Evolutionary conservation across 352 stramenopile species (phyloP).

Genomic region (Phytophthora citricola): DNA sequence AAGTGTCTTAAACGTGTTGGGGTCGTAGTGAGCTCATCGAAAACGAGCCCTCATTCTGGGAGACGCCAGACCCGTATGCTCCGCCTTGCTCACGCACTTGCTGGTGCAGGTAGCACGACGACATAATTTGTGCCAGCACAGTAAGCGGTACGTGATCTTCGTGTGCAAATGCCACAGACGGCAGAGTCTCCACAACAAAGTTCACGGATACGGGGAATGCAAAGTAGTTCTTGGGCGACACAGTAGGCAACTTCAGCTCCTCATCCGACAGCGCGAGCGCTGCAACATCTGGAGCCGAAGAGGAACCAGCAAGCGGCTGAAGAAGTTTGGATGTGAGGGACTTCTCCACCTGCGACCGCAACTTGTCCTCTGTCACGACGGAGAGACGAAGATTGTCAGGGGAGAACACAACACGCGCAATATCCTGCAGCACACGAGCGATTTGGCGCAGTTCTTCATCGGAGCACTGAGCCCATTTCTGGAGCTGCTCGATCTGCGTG

Average conservation of each 20-base stretch:
- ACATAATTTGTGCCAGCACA: slow-evolving; percentile 85
- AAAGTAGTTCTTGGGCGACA: slow-evolving; percentile 67
- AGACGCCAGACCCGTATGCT: slow-evolving; percentile 77
- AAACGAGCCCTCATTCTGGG: slow-evolving; percentile 81
- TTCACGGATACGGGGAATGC: slow-evolving; percentile 84
- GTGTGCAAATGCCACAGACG: slow-evolving; percentile 77
- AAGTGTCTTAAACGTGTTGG: slow-evolving; percentile 83
- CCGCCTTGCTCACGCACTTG: slow-evolving; percentile 83
- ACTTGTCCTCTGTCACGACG: slow-evolving; percentile 78
- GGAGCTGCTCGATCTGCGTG: slow-evolving; percentile 78
- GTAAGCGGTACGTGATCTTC: slow-evolving; percentile 76
- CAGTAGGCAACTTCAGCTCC: slow-evolving; percentile 28
- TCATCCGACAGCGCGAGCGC: slow-evolving; percentile 26
- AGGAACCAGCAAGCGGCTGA: slow-evolving; percentile 41
- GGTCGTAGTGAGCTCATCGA: slow-evolving; percentile 88
- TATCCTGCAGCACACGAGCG: slow-evolving; percentile 60
- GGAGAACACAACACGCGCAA: slow-evolving; percentile 65
- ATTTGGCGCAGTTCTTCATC: slow-evolving; percentile 71
- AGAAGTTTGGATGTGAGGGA: slow-evolving; percentile 57
- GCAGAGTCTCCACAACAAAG: slow-evolving; percentile 82
- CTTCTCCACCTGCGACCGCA: slow-evolving; percentile 57
- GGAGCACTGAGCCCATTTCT: slow-evolving; percentile 72
- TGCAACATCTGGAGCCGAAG: slow-evolving; percentile 18
- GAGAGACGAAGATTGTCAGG: slow-evolving; percentile 65
- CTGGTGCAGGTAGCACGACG: slow-evolving; percentile 85